These are phyloP conservation scores for Yamadazyma kitorensis DNA, from an alignment of 805 yeast species.

Conservation along the genomic window DNA sequence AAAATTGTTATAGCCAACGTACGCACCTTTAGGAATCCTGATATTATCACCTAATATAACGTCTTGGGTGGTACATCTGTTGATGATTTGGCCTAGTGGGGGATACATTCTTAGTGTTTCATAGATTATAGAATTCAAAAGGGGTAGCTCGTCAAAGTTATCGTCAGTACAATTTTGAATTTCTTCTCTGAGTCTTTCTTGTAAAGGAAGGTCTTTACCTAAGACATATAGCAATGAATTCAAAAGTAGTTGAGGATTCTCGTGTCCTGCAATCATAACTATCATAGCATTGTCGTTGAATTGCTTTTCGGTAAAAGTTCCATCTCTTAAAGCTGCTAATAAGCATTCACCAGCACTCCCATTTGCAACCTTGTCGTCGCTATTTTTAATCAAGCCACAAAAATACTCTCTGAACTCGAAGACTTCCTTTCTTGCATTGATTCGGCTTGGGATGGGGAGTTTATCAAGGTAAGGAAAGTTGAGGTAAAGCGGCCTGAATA, in stretches of 20 bases:
- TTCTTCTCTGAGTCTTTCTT: slow-evolving; percentile 25
- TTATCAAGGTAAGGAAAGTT: slow-evolving; percentile 54
- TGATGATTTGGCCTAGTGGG: slow-evolving; percentile 56
- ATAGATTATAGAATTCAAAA: slow-evolving; percentile 34
- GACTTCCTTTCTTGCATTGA: slow-evolving; percentile 43
- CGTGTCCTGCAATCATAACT: slow-evolving; percentile 60
- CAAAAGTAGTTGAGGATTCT: slow-evolving; percentile 54
- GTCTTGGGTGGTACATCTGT: slow-evolving; percentile 41
- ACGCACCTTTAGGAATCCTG: slow-evolving; percentile 46
- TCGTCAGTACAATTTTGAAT: slow-evolving; percentile 1
- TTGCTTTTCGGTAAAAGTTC: slow-evolving; percentile 42
- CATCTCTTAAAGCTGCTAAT: slow-evolving; percentile 35
- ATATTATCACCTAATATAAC: slow-evolving; percentile 41
- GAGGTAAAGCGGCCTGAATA: slow-evolving; percentile 52
- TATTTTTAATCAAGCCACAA: slow-evolving; percentile 28
- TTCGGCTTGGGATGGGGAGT: slow-evolving; percentile 48
- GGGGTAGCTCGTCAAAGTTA: slow-evolving; percentile 15
- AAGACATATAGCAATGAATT: slow-evolving; percentile 46
- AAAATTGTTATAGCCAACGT: slow-evolving; percentile 55
- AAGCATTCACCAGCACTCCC: slow-evolving; percentile 42
- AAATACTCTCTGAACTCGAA: slow-evolving; percentile 36
- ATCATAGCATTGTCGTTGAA: slow-evolving; percentile 54
- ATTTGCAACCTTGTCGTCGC: slow-evolving; percentile 16
- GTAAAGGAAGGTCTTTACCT: slow-evolving; percentile 40
- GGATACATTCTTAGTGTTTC: slow-evolving; percentile 53